These are phyloP conservation scores for bread wheat (Triticum aestivum) DNA, from an alignment of 176 grass and related monocot species.

Conservation along the genomic window IWGSC_CS_RefSeq_v2.1 NC_057808.1:466066873-466067372, in stretches of 20 bases:
- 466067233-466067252: neutral
- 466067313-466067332: conserved; percentile 11
- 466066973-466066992: conserved; percentile 26
- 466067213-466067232: neutral
- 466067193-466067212: neutral
- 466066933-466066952: neutral
- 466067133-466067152: neutral
- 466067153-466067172: neutral
- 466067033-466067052: conserved; percentile 31
- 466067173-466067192: neutral
- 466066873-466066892: conserved; percentile 52
- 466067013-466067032: conserved; percentile 5
- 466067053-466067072: conserved; percentile 5
- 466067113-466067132: neutral
- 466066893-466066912: conserved; percentile 59
- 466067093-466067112: neutral
- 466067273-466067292: neutral
- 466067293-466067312: neutral
- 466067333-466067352: neutral
- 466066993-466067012: conserved; percentile 23
- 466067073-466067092: conserved; percentile 2
- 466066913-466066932: conserved; percentile 52
- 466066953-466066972: conserved; percentile 10
- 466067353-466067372: conserved; percentile 11
- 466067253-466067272: neutral